A percentile compares a stretch with the other conserved stretches of the same genome.
Conservation (phyloP, 2,329 filamentous ascomycete species). For the Microdochium paspali region DNA sequence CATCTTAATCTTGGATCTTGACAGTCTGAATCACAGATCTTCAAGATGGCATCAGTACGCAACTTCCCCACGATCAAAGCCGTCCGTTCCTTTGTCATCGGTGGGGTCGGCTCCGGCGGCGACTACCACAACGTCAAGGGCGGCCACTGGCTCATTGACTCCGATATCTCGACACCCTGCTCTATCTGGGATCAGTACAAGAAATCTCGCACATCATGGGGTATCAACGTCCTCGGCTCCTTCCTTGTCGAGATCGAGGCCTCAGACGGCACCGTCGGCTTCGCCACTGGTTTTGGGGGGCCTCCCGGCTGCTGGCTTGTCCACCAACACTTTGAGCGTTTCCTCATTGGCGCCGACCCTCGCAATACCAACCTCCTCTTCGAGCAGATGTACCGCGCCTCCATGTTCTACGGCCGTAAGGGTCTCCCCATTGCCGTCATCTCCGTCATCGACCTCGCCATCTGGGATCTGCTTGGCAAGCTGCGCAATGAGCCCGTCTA, state of each 20-base stretch:
- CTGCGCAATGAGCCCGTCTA: slow-evolving; percentile 89
- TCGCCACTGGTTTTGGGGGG: slow-evolving; percentile 89
- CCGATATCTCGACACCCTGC: slow-evolving; percentile 86
- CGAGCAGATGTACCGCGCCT: slow-evolving; percentile 92
- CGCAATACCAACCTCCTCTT: slow-evolving; percentile 87
- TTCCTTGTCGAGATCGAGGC: slow-evolving; percentile 88
- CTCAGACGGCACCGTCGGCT: slow-evolving; percentile 83
- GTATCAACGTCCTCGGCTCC: slow-evolving; percentile 89
- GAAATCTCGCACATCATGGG: slow-evolving; percentile 82
- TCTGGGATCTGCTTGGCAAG: slow-evolving; percentile 91
- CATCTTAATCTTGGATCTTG: neutral
- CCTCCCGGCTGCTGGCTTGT: slow-evolving; percentile 92
- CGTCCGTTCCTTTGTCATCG: slow-evolving; percentile 63
- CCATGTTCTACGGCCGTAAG: slow-evolving; percentile 95
- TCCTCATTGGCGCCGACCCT: slow-evolving; percentile 81
- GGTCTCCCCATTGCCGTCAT: slow-evolving; percentile 85
- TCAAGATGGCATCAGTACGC: slow-evolving; percentile 37
- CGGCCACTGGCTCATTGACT: slow-evolving; percentile 73
- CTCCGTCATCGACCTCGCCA: slow-evolving; percentile 83
- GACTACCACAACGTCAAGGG: slow-evolving; percentile 90
- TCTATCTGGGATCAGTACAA: slow-evolving; percentile 84
- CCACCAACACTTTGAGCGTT: slow-evolving; percentile 86
- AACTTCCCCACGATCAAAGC: slow-evolving; percentile 68
- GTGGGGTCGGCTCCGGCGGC: slow-evolving; percentile 50
- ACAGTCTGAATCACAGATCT: neutral